These are phyloP conservation scores for Escovopsis sp. DNA, from an alignment of 2,329 filamentous ascomycete genomes.

Conservation along the genomic window DNA sequence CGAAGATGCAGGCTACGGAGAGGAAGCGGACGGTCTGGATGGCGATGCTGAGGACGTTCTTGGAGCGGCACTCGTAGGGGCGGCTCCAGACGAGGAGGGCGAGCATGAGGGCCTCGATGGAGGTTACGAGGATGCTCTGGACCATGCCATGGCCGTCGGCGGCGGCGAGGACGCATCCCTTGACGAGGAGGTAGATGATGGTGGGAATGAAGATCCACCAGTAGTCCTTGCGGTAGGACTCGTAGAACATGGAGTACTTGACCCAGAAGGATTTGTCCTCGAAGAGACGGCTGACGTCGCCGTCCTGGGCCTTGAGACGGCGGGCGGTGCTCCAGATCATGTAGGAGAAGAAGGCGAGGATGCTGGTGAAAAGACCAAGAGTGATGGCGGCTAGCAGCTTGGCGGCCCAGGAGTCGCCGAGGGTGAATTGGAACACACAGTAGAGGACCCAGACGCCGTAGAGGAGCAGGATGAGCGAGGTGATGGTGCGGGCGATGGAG, in stretches of 20 bases:
- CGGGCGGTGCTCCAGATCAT: constrained; percentile 67
- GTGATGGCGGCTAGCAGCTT: constrained; percentile 72
- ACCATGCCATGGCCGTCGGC: constrained; percentile 72
- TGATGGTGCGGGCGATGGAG: constrained; percentile 75
- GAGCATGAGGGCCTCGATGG: constrained; percentile 70
- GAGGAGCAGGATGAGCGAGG: constrained; percentile 74
- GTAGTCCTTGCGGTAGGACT: constrained; percentile 82
- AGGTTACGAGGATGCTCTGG: constrained; percentile 65
- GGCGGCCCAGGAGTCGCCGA: constrained; percentile 87
- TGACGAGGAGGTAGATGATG: constrained; percentile 81
- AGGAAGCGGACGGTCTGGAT: constrained; percentile 83
- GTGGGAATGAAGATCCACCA: constrained; percentile 94
- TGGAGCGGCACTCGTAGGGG: constrained; percentile 73
- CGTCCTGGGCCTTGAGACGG: constrained; percentile 58
- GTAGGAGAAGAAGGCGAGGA: constrained; percentile 72
- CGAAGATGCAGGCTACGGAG: constrained; percentile 73
- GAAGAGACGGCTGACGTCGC: constrained; percentile 58
- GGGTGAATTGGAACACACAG: constrained; percentile 88
- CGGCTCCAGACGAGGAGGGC: constrained; percentile 66
- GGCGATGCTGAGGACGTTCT: constrained; percentile 83
- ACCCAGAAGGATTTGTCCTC: constrained; percentile 83
- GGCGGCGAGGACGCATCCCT: constrained; percentile 72
- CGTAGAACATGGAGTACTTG: constrained; percentile 96
- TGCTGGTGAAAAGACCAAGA: constrained; percentile 60
- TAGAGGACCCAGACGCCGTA: constrained; percentile 95